A percentile compares a stretch with the other conserved stretches of the same genome.
Evolutionary conservation across 768 basidiomycete genomes (phyloP).

Genomic region (Harrya chromipes): DNA sequence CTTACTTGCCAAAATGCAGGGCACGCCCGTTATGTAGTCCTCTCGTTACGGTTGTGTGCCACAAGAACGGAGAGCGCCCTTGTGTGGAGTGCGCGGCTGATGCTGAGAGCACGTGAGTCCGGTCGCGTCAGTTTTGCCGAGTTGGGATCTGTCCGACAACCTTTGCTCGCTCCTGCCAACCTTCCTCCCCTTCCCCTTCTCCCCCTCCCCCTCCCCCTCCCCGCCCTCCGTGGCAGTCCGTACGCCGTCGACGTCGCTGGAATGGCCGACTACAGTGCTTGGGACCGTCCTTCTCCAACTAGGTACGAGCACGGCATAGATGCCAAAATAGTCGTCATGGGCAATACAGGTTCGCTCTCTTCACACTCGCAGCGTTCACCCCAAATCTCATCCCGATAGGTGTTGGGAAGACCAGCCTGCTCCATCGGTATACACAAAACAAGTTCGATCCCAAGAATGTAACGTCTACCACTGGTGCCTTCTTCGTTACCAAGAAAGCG

Average conservation of each 20-base stretch:
- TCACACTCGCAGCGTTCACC: slow-evolving; percentile 11
- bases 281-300: slow-evolving; percentile 65
- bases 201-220: slow-evolving; percentile 38
- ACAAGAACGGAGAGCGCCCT: slow-evolving; percentile 22
- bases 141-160: slow-evolving; percentile 26
- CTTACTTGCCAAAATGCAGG: slow-evolving; percentile 35
- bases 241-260: slow-evolving; percentile 23
- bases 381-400: slow-evolving; percentile 43
- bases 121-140: slow-evolving; percentile 33
- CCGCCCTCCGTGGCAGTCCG: slow-evolving; percentile 47
- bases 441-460: slow-evolving; percentile 86
- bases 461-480: slow-evolving; percentile 88
- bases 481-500: slow-evolving; percentile 93
- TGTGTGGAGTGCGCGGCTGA: neutral
- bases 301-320: slow-evolving; percentile 84
- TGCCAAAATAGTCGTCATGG: slow-evolving; percentile 95
- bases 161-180: slow-evolving; percentile 29
- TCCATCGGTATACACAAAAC: slow-evolving; percentile 88
- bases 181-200: slow-evolving; percentile 31
- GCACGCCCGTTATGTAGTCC: slow-evolving; percentile 33
- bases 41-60: slow-evolving; percentile 10
- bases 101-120: slow-evolving; percentile 29
- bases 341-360: slow-evolving; percentile 56
- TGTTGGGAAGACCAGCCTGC: slow-evolving; percentile 90
- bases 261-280: slow-evolving; percentile 57